phyloP scores from a whole-genome alignment of 192 early-diverging fungal genomes.

The Coemansia sp. region DNA sequence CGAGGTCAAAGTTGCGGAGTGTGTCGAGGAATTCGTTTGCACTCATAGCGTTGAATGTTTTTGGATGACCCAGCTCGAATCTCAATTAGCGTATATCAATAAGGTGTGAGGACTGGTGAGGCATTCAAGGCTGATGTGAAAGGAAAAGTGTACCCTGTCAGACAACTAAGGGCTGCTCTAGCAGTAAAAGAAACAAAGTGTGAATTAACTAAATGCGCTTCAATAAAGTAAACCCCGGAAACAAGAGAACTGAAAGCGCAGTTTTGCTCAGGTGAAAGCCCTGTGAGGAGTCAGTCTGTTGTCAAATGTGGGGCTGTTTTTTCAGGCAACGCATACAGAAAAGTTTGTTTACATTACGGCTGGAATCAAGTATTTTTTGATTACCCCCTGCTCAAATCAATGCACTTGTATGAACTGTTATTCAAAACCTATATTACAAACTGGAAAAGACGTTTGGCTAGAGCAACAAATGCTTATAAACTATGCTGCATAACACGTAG shows the following conservation, averaged over 20 bases:
- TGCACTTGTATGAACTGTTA: no score
- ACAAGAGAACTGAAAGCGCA: slow-evolving; percentile 1
- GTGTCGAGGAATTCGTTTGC: slow-evolving; percentile 39
- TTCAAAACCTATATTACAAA: no score
- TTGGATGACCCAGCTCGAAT: not conserved
- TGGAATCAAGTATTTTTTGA: no score
- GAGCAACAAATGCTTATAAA: not conserved
- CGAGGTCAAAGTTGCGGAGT: slow-evolving; percentile 34
- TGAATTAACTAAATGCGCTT: not conserved
- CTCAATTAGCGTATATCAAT: slow-evolving; percentile 1
- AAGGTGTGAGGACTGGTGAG: slow-evolving; percentile 1
- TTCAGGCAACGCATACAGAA: no score
- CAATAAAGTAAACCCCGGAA: not conserved
- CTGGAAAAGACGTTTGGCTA: no score
- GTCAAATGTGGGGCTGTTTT: no score
- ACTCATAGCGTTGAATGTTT: slow-evolving; percentile 25
- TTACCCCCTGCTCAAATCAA: no score
- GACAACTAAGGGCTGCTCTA: not conserved
- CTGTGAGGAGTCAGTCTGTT: no score
- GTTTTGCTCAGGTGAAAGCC: no score
- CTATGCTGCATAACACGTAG: not conserved
- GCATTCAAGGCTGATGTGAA: not conserved
- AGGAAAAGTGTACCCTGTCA: not conserved
- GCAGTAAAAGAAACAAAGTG: not conserved
- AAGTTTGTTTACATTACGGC: no score